Evolutionary conservation across 805 yeast genomes (phyloP).

Genomic region (Sugiyamaella marilandica): DNA sequence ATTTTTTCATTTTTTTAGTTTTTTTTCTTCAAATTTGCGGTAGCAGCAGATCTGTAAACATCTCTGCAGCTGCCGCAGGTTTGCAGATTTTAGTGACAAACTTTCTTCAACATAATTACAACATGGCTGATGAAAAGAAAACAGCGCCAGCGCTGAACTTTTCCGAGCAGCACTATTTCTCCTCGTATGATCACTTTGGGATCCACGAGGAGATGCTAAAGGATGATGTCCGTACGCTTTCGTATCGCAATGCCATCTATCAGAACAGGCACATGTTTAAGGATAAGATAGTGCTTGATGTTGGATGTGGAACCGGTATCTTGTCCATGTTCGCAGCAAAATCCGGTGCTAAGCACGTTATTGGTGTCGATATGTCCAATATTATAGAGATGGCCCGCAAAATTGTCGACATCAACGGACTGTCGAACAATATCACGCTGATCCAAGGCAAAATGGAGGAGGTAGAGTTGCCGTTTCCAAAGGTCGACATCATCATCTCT

Average conservation of each 20-base stretch:
- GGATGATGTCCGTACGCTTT: slow-evolving; percentile 85
- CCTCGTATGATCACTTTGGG: slow-evolving; percentile 93
- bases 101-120: not conserved
- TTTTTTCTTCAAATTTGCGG: no score
- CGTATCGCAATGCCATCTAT: slow-evolving; percentile 88
- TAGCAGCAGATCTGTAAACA: no score
- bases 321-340: slow-evolving; percentile 96
- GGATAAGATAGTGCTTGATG: slow-evolving; percentile 91
- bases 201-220: slow-evolving; percentile 99
- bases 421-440: slow-evolving; percentile 78
- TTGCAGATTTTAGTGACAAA: not conserved
- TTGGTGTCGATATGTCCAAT: slow-evolving; percentile 95
- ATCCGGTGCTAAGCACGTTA: slow-evolving; percentile 98
- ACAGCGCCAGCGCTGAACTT: slow-evolving; percentile 27
- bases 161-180: slow-evolving; percentile 85
- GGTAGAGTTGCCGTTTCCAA: slow-evolving; percentile 70
- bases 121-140: not conserved
- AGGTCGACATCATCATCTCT: slow-evolving; percentile 90
- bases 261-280: slow-evolving; percentile 85
- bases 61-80: not conserved
- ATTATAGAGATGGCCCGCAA: slow-evolving; percentile 95
- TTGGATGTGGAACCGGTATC: slow-evolving; percentile 99
- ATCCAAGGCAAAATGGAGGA: slow-evolving; percentile 94
- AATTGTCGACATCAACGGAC: slow-evolving; percentile 79
- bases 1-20: no score